Conservation (phyloP, 2,329 filamentous ascomycete species). For the Epichloe baconii region DNA sequence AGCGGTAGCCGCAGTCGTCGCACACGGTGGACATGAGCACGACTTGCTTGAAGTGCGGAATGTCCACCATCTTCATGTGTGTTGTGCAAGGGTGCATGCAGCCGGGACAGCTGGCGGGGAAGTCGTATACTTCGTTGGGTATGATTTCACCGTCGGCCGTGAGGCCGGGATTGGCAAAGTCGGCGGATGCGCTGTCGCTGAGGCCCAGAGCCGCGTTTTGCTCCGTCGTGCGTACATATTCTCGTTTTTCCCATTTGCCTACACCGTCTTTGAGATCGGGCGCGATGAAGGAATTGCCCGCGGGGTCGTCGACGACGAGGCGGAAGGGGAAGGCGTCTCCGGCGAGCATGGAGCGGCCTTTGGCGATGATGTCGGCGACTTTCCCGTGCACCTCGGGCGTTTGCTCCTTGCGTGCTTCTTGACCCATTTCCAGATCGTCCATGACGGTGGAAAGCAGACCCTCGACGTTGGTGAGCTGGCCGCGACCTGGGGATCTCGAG, state of each 20-base stretch:
- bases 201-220: constrained; percentile 83
- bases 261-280: constrained; percentile 66
- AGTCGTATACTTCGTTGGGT: constrained; percentile 83
- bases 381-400: constrained; percentile 68
- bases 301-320: constrained; percentile 75
- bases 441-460: constrained; percentile 69
- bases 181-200: constrained; percentile 42
- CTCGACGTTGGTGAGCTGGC: constrained; percentile 88
- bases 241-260: constrained; percentile 80
- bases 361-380: constrained; percentile 62
- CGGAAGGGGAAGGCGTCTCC: constrained; percentile 78
- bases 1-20: constrained; percentile 82
- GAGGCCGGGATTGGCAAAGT: constrained; percentile 37
- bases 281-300: constrained; percentile 94
- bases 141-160: constrained; percentile 63
- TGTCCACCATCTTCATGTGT: constrained; percentile 98
- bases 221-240: constrained; percentile 69
- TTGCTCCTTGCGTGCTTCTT: constrained; percentile 67
- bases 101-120: constrained; percentile 83
- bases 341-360: constrained; percentile 62
- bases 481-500: constrained; percentile 85
- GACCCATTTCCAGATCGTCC: constrained; percentile 68
- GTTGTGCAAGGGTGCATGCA: constrained; percentile 78
- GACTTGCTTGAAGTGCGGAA: constrained; percentile 96
- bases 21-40: constrained; percentile 92